Evolutionary conservation across 257 asterid species (phyloP).

Genomic region (Solanum piurae): DNA sequence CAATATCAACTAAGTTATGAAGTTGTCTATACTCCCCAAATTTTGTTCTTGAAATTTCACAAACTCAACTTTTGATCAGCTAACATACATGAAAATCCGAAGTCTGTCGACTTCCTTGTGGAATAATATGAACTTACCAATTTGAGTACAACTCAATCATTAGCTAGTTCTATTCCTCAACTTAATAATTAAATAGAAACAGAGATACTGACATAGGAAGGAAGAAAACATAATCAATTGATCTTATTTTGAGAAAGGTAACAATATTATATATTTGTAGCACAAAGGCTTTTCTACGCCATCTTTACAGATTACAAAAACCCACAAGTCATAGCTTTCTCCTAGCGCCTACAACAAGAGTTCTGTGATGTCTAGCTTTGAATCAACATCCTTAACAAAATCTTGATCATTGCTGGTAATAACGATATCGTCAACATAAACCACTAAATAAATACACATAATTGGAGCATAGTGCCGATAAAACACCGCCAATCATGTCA

Average conservation of each 20-base stretch:
- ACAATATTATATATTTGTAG: background rate
- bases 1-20: background rate
- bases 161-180: background rate
- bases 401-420: background rate
- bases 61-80: background rate
- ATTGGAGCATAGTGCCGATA: background rate
- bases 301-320: background rate
- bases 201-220: background rate
- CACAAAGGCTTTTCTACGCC: background rate
- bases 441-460: background rate
- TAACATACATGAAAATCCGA: background rate
- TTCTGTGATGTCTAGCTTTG: background rate
- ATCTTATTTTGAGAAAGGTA: background rate
- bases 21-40: background rate
- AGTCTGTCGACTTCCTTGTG: background rate
- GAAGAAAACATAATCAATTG: background rate
- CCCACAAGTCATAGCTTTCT: background rate
- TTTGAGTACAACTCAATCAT: background rate
- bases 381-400: background rate
- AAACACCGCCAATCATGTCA: background rate
- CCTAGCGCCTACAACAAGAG: background rate
- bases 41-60: background rate
- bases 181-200: background rate
- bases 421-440: background rate
- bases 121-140: background rate